phyloP scores from a whole-genome alignment of 1,284 basidiomycete genomes.

The Phellinidium pouzarii region DNA sequence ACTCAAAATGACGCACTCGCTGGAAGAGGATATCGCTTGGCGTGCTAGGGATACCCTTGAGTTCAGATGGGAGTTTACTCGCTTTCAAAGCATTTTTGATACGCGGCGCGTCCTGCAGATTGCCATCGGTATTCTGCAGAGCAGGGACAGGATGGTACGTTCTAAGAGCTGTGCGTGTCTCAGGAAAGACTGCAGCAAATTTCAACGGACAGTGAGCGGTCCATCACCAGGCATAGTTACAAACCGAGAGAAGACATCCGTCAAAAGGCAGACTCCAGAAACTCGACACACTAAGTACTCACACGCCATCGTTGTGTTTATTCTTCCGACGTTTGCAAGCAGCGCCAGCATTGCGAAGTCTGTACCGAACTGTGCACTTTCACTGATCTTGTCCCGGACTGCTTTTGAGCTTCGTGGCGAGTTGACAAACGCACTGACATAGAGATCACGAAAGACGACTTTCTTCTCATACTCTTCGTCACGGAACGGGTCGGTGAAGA shows the following conservation, averaged over 20 bases:
- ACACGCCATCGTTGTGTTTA: constrained; percentile 94
- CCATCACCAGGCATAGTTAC: constrained; percentile 17
- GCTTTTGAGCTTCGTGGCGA: constrained; percentile 83
- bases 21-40: constrained; percentile 56
- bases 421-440: constrained; percentile 72
- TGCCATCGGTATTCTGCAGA: constrained; percentile 56
- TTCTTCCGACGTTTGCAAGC: constrained; percentile 86
- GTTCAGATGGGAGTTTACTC: constrained; percentile 67
- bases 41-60: constrained; percentile 53
- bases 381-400: constrained; percentile 78
- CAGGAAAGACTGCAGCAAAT: constrained; percentile 40
- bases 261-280: background rate
- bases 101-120: constrained; percentile 65
- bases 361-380: constrained; percentile 71
- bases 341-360: constrained; percentile 83
- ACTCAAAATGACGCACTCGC: constrained; percentile 18
- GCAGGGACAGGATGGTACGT: constrained; percentile 69
- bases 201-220: constrained; percentile 10
- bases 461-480: constrained; percentile 42
- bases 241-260: constrained; percentile 1
- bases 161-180: constrained; percentile 64
- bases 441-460: constrained; percentile 79
- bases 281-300: constrained; percentile 28
- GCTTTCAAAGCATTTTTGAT: constrained; percentile 74
- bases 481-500: constrained; percentile 60